Percentiles rank a stretch among this genome's conserved stretches.
Evolutionary conservation across 495 filamentous ascomycete species (phyloP).

Genomic region (Aspergillus conjunctus): DNA sequence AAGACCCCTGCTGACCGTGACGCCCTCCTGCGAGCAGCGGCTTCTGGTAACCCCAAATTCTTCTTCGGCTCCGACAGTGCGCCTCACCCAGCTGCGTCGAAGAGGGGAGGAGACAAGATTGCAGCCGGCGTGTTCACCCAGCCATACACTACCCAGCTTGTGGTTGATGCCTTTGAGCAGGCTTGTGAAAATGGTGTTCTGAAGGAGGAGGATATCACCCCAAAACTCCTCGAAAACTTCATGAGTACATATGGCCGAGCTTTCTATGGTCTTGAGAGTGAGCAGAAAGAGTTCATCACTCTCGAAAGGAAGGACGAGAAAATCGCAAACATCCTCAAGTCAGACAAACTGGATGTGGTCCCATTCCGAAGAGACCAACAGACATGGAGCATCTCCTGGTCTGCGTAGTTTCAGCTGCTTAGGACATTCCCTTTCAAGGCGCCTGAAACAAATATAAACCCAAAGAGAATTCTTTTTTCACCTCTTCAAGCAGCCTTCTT

Average conservation of each 20-base stretch:
- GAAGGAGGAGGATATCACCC: conserved; percentile 65
- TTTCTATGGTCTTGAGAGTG: conserved; percentile 65
- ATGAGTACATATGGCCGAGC: conserved; percentile 69
- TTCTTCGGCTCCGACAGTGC: conserved; percentile 74
- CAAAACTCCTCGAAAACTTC: conserved; percentile 72
- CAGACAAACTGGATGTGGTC: conserved; percentile 63
- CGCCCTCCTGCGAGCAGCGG: conserved; percentile 70
- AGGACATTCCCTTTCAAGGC: not conserved
- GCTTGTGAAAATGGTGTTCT: conserved; percentile 67
- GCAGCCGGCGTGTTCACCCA: conserved; percentile 91
- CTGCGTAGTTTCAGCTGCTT: conserved; percentile 22
- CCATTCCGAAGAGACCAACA: conserved; percentile 68
- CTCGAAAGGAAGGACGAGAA: conserved; percentile 62
- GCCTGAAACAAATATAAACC: not conserved
- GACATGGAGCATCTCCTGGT: conserved; percentile 63
- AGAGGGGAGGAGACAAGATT: conserved; percentile 64
- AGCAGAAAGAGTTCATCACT: conserved; percentile 59
- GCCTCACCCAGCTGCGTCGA: conserved; percentile 75
- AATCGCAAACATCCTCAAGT: conserved; percentile 54
- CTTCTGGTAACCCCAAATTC: conserved; percentile 73
- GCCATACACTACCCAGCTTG: conserved; percentile 75
- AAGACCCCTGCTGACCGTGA: conserved; percentile 74
- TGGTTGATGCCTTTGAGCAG: conserved; percentile 72
- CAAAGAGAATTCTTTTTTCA: not conserved
- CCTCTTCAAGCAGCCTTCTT: conserved; percentile 4